A percentile compares a stretch with the other conserved stretches of the same genome.
phyloP scores from a whole-genome alignment of 2,329 filamentous ascomycete genomes.

The Colletotrichum scovillei region DNA sequence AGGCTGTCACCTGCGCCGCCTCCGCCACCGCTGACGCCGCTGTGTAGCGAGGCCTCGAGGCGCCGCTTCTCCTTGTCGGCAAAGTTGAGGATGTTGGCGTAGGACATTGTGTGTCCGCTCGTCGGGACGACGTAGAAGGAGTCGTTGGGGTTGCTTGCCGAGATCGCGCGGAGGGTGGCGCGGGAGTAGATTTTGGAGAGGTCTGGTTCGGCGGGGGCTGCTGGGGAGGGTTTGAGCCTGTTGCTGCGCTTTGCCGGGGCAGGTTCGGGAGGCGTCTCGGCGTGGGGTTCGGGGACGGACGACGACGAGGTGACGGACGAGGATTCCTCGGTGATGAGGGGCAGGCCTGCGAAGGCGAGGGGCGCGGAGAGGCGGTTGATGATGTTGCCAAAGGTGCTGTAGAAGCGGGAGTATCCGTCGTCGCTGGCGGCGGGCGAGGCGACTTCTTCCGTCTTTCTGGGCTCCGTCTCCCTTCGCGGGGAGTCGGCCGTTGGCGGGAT shows the following conservation, averaged over 20 bases:
- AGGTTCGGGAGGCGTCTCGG: conserved; percentile 48
- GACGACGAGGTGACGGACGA: conserved; percentile 36
- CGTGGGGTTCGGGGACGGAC: conserved; percentile 38
- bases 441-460: conserved; percentile 43
- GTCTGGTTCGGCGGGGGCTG: conserved; percentile 71
- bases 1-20: conserved; percentile 51
- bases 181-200: conserved; percentile 86
- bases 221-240: conserved; percentile 46
- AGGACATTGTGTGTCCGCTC: conserved; percentile 90
- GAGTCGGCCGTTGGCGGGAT: conserved; percentile 55
- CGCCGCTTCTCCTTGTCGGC: conserved; percentile 75
- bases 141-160: conserved; percentile 72
- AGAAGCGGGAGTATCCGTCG: conserved; percentile 90
- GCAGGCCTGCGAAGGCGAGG: conserved; percentile 91
- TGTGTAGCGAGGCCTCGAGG: conserved; percentile 61
- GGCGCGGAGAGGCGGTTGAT: conserved; percentile 91
- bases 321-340: conserved; percentile 71
- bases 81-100: conserved; percentile 86
- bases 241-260: conserved; percentile 51
- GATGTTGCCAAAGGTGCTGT: conserved; percentile 88
- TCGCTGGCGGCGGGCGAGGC: conserved; percentile 58
- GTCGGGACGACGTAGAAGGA: conserved; percentile 97
- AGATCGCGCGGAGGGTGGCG: conserved; percentile 83
- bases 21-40: conserved; percentile 29
- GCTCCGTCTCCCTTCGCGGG: conserved; percentile 40